A percentile compares a stretch with the other conserved stretches of the same genome.
Evolutionary conservation across 1,139 yeast genomes (phyloP).

Genomic region (Pichia sp.): DNA sequence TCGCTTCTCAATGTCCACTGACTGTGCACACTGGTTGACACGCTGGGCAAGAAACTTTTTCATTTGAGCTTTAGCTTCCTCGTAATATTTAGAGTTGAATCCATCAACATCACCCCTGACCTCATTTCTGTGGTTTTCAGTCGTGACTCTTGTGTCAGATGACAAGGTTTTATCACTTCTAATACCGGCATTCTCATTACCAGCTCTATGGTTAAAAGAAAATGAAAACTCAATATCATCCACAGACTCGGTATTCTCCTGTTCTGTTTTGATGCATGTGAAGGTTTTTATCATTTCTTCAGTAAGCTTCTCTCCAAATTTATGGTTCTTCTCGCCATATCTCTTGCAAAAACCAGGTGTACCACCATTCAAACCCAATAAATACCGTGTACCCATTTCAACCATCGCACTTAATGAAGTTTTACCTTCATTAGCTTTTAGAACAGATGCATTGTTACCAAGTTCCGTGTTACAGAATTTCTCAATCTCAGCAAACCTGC

Average conservation of each 20-base stretch:
- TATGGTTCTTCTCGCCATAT: not conserved
- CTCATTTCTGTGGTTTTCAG: constrained; percentile 59
- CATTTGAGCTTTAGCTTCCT: constrained; percentile 50
- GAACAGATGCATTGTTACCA: constrained; percentile 44
- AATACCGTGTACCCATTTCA: constrained; percentile 67
- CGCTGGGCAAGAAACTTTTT: constrained; percentile 40
- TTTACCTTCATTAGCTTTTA: constrained; percentile 26
- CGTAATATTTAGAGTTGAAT: constrained; percentile 35
- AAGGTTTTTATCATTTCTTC: constrained; percentile 46
- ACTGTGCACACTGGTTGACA: constrained; percentile 44
- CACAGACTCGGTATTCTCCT: constrained; percentile 17
- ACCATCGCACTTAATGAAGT: constrained; percentile 59
- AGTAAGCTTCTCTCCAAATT: constrained; percentile 16
- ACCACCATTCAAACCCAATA: constrained; percentile 44
- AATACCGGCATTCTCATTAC: constrained; percentile 80
- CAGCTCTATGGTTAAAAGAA: constrained; percentile 84
- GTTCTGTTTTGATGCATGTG: constrained; percentile 31
- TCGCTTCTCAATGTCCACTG: constrained; percentile 30
- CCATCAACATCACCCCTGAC: constrained; percentile 68
- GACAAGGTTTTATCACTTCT: constrained; percentile 80
- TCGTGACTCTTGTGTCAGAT: constrained; percentile 73
- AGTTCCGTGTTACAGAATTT: constrained; percentile 44
- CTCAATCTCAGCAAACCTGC: constrained; percentile 62
- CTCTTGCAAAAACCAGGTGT: constrained; percentile 22
- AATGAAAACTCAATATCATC: constrained; percentile 41